phyloP scores from a whole-genome alignment of 2,329 filamentous ascomycete species.

The Ascochyta lentis region DNA sequence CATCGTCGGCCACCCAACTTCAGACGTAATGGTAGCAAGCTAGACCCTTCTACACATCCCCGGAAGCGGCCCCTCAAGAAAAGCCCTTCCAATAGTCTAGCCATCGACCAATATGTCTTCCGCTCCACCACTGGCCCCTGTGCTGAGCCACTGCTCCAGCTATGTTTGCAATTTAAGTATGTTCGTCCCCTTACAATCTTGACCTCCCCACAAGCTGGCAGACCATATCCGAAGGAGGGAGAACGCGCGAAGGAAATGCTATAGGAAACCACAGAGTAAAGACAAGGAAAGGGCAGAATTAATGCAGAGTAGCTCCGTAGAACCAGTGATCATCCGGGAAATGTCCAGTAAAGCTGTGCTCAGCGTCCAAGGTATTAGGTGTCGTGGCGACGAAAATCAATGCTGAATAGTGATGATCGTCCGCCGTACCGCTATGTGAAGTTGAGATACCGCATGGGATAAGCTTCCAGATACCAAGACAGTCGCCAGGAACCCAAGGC shows the following conservation, averaged over 20 bases:
- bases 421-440: conserved; percentile 31
- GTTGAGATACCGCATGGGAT: conserved; percentile 37
- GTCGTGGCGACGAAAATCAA: conserved; percentile 23
- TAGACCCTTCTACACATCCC: conserved; percentile 33
- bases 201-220: conserved; percentile 52
- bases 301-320: conserved; percentile 37
- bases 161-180: conserved; percentile 46
- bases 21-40: conserved; percentile 36
- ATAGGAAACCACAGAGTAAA: conserved; percentile 28
- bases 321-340: conserved; percentile 39
- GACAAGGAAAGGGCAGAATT: conserved; percentile 42
- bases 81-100: conserved; percentile 25
- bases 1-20: conserved; percentile 11
- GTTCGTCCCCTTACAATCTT: conserved; percentile 47
- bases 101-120: conserved; percentile 28
- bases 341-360: conserved; percentile 37
- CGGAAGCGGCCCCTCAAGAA: conserved; percentile 37
- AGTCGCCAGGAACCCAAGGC: conserved; percentile 37
- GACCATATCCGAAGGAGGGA: conserved; percentile 48
- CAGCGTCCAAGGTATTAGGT: conserved; percentile 29
- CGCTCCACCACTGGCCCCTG: conserved; percentile 29
- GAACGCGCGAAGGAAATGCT: conserved; percentile 41
- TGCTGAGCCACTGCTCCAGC: conserved; percentile 25
- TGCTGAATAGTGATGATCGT: conserved; percentile 29
- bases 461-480: conserved; percentile 40